phyloP scores from a whole-genome alignment of 805 yeast genomes.

The Yamadazyma philogaea region DNA sequence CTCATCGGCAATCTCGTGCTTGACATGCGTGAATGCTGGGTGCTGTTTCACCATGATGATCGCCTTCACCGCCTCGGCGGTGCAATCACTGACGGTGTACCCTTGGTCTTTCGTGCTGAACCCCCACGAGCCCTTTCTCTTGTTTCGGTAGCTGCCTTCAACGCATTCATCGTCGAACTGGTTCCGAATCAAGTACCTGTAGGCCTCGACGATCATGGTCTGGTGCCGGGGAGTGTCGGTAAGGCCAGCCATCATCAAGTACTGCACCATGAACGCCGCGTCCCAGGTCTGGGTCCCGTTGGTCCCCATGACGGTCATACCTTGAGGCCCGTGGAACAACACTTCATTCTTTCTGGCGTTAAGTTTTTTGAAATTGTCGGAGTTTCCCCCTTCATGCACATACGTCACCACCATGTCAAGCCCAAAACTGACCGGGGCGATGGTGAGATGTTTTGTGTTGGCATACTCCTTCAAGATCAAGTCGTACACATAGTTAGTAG shows the following conservation, averaged over 20 bases:
- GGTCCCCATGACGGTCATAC: slow-evolving; percentile 93
- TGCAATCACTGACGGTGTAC: slow-evolving; percentile 93
- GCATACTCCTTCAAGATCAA: slow-evolving; percentile 67
- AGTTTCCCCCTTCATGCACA: slow-evolving; percentile 65
- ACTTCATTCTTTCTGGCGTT: slow-evolving; percentile 67
- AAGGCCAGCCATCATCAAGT: slow-evolving; percentile 73
- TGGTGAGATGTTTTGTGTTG: slow-evolving; percentile 78
- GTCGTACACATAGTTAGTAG: slow-evolving; percentile 54
- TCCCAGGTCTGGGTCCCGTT: slow-evolving; percentile 99
- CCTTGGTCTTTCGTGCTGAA: slow-evolving; percentile 96
- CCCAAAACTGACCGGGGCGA: slow-evolving; percentile 93
- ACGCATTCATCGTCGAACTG: slow-evolving; percentile 83
- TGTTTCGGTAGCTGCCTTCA: slow-evolving; percentile 77
- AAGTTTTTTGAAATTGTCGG: slow-evolving; percentile 55
- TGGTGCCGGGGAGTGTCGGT: slow-evolving; percentile 67
- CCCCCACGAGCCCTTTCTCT: slow-evolving; percentile 90
- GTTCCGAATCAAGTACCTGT: slow-evolving; percentile 69
- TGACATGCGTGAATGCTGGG: slow-evolving; percentile 46
- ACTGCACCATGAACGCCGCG: slow-evolving; percentile 85
- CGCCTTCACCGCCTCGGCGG: slow-evolving; percentile 93
- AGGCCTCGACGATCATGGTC: slow-evolving; percentile 61
- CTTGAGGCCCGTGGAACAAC: slow-evolving; percentile 82
- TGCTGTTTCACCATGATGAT: slow-evolving; percentile 84
- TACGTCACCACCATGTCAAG: slow-evolving; percentile 73
- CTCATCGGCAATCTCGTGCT: slow-evolving; percentile 51